These are phyloP conservation scores for Aspergillus sp. DNA, from an alignment of 2,329 filamentous ascomycete species.

Conservation along the genomic window DNA sequence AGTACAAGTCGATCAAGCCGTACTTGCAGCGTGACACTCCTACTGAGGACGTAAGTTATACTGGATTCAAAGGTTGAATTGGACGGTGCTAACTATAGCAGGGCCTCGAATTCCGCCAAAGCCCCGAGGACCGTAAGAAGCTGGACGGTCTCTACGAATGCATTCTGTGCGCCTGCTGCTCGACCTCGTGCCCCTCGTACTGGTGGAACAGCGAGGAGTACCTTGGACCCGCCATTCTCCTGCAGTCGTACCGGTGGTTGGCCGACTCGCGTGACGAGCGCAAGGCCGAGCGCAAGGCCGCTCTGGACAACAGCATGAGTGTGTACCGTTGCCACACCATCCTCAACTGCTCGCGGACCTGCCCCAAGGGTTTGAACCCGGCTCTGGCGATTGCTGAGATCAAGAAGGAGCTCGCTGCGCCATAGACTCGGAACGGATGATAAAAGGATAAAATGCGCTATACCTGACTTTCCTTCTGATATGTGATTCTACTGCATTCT, in stretches of 20 bases:
- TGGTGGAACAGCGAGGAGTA: conserved; percentile 99
- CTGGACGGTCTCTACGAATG: conserved; percentile 98
- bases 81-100: conserved; percentile 29
- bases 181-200: conserved; percentile 98
- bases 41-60: conserved; percentile 66
- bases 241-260: conserved; percentile 97
- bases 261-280: conserved; percentile 90
- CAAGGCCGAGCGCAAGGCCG: conserved; percentile 78
- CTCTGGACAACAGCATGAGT: conserved; percentile 97
- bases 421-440: conserved; percentile 14
- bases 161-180: conserved; percentile 98
- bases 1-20: conserved; percentile 99
- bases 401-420: conserved; percentile 83
- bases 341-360: conserved; percentile 95
- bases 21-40: conserved; percentile 90
- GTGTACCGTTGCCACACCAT: conserved; percentile 99
- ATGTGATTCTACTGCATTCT: conserved; percentile 4
- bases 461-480: not conserved
- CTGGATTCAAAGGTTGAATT: not conserved
- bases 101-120: conserved; percentile 90
- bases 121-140: conserved; percentile 87
- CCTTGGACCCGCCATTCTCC: conserved; percentile 88
- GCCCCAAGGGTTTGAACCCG: conserved; percentile 97
- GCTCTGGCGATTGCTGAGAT: conserved; percentile 93
- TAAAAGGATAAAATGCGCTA: not conserved